phyloP scores from a whole-genome alignment of 192 early-diverging fungal genomes.

The Mycoemilia scoparia region DNA sequence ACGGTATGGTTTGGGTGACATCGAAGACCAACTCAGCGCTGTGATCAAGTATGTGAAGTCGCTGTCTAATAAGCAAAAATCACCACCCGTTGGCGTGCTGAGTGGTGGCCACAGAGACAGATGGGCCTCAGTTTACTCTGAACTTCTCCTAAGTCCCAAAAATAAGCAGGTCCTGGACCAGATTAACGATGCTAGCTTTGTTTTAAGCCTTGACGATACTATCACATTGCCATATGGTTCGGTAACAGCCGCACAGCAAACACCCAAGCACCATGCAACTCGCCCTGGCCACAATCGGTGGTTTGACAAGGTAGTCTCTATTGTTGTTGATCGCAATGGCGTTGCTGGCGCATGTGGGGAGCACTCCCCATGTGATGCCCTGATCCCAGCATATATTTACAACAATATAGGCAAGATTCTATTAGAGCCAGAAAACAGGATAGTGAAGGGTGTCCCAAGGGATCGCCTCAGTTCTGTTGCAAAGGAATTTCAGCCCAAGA shows the following conservation, averaged over 20 bases:
- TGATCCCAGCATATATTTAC: constrained; percentile 40
- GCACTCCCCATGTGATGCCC: constrained; percentile 72
- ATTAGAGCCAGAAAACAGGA: constrained; percentile 12
- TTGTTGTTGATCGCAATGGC: constrained; percentile 59
- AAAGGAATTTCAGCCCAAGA: constrained; percentile 43
- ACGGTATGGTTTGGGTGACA: constrained; percentile 36
- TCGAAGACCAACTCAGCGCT: constrained; percentile 49
- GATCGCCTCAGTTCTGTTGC: neutral
- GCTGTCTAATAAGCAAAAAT: constrained; percentile 10
- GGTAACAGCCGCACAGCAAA: constrained; percentile 13
- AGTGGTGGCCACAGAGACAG: constrained; percentile 66
- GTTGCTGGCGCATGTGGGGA: constrained; percentile 41
- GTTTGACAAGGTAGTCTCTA: constrained; percentile 67
- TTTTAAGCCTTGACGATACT: constrained; percentile 56
- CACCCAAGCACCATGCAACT: constrained; percentile 12
- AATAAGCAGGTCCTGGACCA: constrained; percentile 38
- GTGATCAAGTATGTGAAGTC: constrained; percentile 35
- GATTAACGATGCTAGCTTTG: constrained; percentile 62
- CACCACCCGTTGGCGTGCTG: constrained; percentile 44
- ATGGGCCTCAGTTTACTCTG: constrained; percentile 53
- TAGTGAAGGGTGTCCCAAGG: constrained; percentile 10
- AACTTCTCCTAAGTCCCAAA: constrained; percentile 36
- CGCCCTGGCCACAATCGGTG: constrained; percentile 64
- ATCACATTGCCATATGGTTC: constrained; percentile 15
- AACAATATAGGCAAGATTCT: no score